phyloP scores from a whole-genome alignment of 371 early-diverging fungal genomes.

The Haplosporangium sp. region DNA sequence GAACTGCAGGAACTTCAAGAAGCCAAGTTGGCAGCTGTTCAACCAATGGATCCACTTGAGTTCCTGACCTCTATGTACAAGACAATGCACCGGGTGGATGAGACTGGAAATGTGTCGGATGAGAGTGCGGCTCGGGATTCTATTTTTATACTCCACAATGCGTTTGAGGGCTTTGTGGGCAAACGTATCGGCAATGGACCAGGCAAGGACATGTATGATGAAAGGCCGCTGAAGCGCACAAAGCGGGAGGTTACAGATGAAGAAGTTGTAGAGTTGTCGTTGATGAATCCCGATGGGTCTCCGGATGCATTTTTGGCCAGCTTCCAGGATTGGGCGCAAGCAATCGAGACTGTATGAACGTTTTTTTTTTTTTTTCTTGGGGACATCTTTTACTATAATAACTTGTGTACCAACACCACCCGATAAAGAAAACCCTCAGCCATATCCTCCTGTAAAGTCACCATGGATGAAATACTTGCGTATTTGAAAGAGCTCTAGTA shows the following conservation, averaged over 20 bases:
- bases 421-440: no score
- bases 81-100: constrained; percentile 18
- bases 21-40: constrained; percentile 2
- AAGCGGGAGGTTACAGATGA: constrained; percentile 20
- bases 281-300: constrained; percentile 16
- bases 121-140: constrained; percentile 11
- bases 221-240: constrained; percentile 9
- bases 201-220: constrained; percentile 42
- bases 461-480: no score
- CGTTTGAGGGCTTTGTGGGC: constrained; percentile 50
- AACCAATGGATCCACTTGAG: constrained; percentile 33
- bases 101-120: constrained; percentile 1
- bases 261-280: constrained; percentile 9
- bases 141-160: constrained; percentile 25
- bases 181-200: constrained; percentile 45
- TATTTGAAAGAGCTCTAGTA: no score
- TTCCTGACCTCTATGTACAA: constrained; percentile 29
- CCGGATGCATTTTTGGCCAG: constrained; percentile 38
- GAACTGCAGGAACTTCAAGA: constrained; percentile 30
- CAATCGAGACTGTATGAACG: constrained; percentile 7
- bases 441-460: no score
- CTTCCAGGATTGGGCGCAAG: constrained; percentile 30
- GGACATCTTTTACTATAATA: no score
- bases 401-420: no score
- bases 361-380: no score